Percentiles rank a stretch among this genome's conserved stretches.
Conservation (phyloP, 2,329 filamentous ascomycete species). For the Botrytis hyacinthi region DNA sequence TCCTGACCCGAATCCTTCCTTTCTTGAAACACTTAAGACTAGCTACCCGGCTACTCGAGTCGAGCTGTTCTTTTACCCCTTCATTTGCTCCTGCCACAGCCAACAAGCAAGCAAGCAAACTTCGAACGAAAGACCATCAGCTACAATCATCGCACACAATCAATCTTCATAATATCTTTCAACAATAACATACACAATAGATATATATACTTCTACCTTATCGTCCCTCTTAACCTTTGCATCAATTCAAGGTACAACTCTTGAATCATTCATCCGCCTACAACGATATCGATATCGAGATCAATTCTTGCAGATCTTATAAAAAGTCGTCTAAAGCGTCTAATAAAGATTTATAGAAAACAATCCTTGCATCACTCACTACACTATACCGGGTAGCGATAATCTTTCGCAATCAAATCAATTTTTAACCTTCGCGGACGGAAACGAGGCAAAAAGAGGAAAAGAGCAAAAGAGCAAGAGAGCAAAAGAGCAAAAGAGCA, state of each 20-base stretch:
- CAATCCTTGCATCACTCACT: constrained; percentile 1
- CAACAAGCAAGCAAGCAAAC: background rate
- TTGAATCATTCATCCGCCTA: too few species aligned
- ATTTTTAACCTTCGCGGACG: background rate
- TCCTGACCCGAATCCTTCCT: constrained; percentile 1
- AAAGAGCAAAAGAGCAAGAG: background rate
- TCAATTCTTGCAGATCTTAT: background rate
- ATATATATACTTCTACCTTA: background rate
- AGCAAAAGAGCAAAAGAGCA: background rate
- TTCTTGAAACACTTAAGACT: background rate
- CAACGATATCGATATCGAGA: background rate
- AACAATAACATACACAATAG: too few species aligned
- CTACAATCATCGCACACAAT: background rate
- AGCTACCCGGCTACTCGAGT: background rate
- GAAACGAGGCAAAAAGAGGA: background rate
- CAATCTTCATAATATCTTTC: background rate
- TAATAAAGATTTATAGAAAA: constrained; percentile 4
- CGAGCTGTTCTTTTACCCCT: constrained; percentile 2
- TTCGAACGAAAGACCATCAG: background rate
- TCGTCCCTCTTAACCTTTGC: too few species aligned
- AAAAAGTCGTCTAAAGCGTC: constrained; percentile 5
- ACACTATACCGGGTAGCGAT: background rate
- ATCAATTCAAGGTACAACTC: background rate
- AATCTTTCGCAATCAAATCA: constrained; percentile 2
- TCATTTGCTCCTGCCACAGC: constrained; percentile 2